Conservation (phyloP, 805 yeast genomes). For the Yarrowia deformans region DNA sequence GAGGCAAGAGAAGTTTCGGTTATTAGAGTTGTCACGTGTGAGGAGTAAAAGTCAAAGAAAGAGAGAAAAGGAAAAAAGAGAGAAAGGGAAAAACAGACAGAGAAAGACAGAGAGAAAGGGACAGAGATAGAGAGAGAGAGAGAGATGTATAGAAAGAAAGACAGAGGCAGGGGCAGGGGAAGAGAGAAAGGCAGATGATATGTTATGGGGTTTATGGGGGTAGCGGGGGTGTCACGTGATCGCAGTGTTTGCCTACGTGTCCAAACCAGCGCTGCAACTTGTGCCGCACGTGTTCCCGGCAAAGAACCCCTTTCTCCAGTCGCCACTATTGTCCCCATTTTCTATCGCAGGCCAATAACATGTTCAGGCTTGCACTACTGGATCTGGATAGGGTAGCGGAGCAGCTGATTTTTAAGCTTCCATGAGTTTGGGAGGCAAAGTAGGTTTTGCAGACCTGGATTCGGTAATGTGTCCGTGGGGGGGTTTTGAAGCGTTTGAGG, state of each 20-base stretch:
- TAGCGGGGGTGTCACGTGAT: constrained; percentile 15
- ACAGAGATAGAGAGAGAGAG: neutral
- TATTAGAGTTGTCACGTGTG: constrained; percentile 22
- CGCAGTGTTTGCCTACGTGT: too few species aligned
- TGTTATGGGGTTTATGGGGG: neutral
- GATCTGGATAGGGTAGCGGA: constrained; percentile 37
- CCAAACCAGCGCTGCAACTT: too few species aligned
- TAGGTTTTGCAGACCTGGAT: constrained; percentile 24
- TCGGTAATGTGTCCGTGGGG: constrained; percentile 12
- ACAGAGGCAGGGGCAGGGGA: neutral
- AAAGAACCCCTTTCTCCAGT: neutral
- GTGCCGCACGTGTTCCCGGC: neutral
- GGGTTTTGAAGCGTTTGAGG: neutral
- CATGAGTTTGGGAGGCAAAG: constrained; percentile 16
- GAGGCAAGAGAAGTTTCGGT: constrained; percentile 29
- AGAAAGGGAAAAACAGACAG: neutral
- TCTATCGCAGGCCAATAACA: neutral
- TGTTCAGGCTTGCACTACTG: constrained; percentile 24
- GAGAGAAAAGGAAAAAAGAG: neutral
- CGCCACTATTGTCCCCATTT: too few species aligned
- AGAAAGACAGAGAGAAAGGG: neutral
- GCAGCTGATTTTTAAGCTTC: constrained; percentile 22
- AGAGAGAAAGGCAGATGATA: too few species aligned
- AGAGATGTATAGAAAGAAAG: neutral
- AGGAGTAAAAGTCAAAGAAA: neutral